Conservation (phyloP, 352 stramenopile species). For the Phytophthora sp. region DNA sequence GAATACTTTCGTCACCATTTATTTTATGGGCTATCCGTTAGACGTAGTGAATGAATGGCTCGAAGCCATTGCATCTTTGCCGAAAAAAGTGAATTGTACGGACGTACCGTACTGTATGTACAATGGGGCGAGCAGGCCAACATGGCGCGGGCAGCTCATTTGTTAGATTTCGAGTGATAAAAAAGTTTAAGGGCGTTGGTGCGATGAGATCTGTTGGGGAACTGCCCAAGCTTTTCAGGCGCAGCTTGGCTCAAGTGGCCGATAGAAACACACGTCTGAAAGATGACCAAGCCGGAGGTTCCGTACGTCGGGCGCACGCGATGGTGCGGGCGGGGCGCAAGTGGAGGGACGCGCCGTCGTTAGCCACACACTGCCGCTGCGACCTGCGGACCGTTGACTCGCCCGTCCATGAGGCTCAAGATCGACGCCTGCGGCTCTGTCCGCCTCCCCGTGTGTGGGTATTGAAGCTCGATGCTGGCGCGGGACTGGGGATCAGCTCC, state of each 20-base stretch:
- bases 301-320: conserved; percentile 20
- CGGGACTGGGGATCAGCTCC: conserved; percentile 35
- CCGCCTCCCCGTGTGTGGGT: conserved; percentile 17
- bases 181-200: conserved; percentile 17
- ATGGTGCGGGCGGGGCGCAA: conserved; percentile 10
- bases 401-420: conserved; percentile 32
- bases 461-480: conserved; percentile 2
- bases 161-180: conserved; percentile 8
- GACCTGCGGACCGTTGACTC: conserved; percentile 5
- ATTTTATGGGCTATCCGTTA: too few relatives aligned
- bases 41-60: too few relatives aligned
- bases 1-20: background rate
- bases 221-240: conserved; percentile 31
- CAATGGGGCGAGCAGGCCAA: conserved; percentile 5
- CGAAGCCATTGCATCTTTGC: too few relatives aligned
- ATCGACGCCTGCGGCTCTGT: conserved; percentile 20
- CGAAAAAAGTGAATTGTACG: background rate
- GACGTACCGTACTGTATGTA: conserved; percentile 4
- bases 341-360: conserved; percentile 5
- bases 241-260: background rate
- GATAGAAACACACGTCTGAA: conserved; percentile 15
- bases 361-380: conserved; percentile 11
- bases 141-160: conserved; percentile 4
- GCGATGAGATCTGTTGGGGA: conserved; percentile 22
- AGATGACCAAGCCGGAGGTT: conserved; percentile 33